Evolutionary conservation across 805 yeast species (phyloP).

Genomic region (Ogataea ganodermae): DNA sequence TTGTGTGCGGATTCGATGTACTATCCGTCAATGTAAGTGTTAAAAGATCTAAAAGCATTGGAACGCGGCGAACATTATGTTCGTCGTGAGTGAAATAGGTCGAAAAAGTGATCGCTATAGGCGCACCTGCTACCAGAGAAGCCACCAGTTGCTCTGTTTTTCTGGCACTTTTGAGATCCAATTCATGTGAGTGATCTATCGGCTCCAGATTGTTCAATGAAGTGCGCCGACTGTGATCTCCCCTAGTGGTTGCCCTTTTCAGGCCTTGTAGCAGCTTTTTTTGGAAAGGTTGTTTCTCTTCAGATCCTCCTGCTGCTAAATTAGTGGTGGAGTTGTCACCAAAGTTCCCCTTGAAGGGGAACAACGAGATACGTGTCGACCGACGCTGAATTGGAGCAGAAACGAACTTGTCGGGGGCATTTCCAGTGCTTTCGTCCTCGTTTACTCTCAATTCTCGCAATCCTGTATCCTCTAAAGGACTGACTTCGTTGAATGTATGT

Average conservation of each 20-base stretch:
- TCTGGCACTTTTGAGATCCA: constrained; percentile 27
- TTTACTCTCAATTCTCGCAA: constrained; percentile 6
- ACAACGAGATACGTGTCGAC: constrained; percentile 16
- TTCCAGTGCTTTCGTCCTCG: constrained; percentile 4
- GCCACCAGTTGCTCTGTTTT: constrained; percentile 41
- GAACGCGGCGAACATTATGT: constrained; percentile 74
- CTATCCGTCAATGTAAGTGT: constrained; percentile 62
- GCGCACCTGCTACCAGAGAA: constrained; percentile 64
- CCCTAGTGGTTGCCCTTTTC: constrained; percentile 18
- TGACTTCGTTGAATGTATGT: neutral
- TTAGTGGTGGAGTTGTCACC: neutral
- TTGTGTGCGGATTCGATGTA: constrained; percentile 41
- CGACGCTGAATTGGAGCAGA: constrained; percentile 11
- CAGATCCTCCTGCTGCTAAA: constrained; percentile 1
- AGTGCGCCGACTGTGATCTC: constrained; percentile 14
- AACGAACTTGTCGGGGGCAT: neutral
- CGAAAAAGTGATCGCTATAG: constrained; percentile 74
- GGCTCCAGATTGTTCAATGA: constrained; percentile 13
- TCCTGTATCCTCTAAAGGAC: constrained; percentile 14
- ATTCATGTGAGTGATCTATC: constrained; percentile 20
- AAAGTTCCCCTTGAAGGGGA: constrained; percentile 18
- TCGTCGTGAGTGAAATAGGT: constrained; percentile 78
- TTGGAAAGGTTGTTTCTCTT: constrained; percentile 23
- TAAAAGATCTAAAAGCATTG: constrained; percentile 72
- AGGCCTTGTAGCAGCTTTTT: constrained; percentile 23